These are phyloP conservation scores for Neofusicoccum cordaticola DNA, from an alignment of 2,329 filamentous ascomycete species.

Conservation along the genomic window DNA sequence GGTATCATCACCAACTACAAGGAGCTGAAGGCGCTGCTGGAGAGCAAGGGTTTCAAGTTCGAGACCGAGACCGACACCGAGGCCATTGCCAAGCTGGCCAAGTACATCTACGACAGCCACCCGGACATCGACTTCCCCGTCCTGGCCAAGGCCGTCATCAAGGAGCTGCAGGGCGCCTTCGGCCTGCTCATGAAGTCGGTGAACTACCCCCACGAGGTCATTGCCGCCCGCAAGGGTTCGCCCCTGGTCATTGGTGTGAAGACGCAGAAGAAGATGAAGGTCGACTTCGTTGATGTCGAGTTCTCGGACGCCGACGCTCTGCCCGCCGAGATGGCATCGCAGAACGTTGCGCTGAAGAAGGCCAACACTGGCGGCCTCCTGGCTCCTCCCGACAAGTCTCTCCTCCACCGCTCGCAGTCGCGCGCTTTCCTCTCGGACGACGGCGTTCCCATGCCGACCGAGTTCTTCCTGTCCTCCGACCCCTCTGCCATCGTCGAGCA, in stretches of 20 bases:
- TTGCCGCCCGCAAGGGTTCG: slow-evolving; percentile 97
- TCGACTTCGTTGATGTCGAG: slow-evolving; percentile 99
- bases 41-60: slow-evolving; percentile 94
- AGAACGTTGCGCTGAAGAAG: slow-evolving; percentile 97
- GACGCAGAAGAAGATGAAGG: slow-evolving; percentile 99
- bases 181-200: slow-evolving; percentile 97
- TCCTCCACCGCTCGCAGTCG: slow-evolving; percentile 96
- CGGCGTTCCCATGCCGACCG: slow-evolving; percentile 93
- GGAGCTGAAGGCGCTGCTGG: slow-evolving; percentile 90
- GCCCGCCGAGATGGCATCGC: slow-evolving; percentile 88
- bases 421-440: slow-evolving; percentile 99
- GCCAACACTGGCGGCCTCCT: slow-evolving; percentile 51
- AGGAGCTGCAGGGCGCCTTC: slow-evolving; percentile 96
- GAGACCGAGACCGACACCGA: slow-evolving; percentile 99
- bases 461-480: slow-evolving; percentile 99
- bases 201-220: slow-evolving; percentile 96
- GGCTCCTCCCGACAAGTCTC: slow-evolving; percentile 92
- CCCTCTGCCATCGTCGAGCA: slow-evolving; percentile 98
- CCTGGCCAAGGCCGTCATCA: slow-evolving; percentile 94
- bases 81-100: slow-evolving; percentile 97
- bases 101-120: slow-evolving; percentile 96
- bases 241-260: slow-evolving; percentile 95
- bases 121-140: slow-evolving; percentile 93
- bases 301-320: slow-evolving; percentile 81
- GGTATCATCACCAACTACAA: slow-evolving; percentile 99